Evolutionary conservation across 345 rosid genomes (phyloP), one percentile per base, ranked within the genome.

Genomic region (Eucalyptus coolabah): DNA sequence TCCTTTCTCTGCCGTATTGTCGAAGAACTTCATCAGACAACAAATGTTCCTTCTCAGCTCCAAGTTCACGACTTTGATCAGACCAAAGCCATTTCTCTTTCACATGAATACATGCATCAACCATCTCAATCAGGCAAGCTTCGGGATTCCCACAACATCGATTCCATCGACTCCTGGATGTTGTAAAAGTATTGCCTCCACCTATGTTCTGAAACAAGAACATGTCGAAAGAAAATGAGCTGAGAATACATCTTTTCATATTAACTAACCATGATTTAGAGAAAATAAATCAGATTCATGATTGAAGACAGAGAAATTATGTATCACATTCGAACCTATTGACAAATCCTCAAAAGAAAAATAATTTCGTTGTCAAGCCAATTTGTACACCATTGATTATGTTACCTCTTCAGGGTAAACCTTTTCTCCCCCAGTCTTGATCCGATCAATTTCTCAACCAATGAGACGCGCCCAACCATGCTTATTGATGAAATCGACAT

Each of bases 51-150:
- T 90, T 32, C 77, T 69, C 80, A 26, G 53, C 86, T 30, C 81
- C 21, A 21, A 30, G 42, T 40, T 40, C 42, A 40, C 42, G 42
- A 4, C 42, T 40, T 40, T 40, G 42, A 40, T 40, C 42, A 40
- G 93, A 93, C 98, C 99, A 96, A 87, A 86, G 88, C 98, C 97
- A 96, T 40, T 92, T 91, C 72, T 94, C 94, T 89, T 90, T 91
- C 88, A 97, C 86, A 88, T 89, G 93, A 82, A 97, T 88, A 91
- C 98, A 98, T 87, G 95, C 98, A 80, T 95, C 95, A 15, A 96
- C 98, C 97, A 93, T 95, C 92, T 97, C 99, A 7, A 93, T 90
- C 51, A 98, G 91, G 51, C 96, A 95, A 90, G 88, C 89, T 81
- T 96, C 96, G 8, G 92, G 86, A 94, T 87, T 72, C 99, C 98